phyloP scores from a whole-genome alignment of 352 stramenopile genomes.

The Phytophthora cactorum region DNA sequence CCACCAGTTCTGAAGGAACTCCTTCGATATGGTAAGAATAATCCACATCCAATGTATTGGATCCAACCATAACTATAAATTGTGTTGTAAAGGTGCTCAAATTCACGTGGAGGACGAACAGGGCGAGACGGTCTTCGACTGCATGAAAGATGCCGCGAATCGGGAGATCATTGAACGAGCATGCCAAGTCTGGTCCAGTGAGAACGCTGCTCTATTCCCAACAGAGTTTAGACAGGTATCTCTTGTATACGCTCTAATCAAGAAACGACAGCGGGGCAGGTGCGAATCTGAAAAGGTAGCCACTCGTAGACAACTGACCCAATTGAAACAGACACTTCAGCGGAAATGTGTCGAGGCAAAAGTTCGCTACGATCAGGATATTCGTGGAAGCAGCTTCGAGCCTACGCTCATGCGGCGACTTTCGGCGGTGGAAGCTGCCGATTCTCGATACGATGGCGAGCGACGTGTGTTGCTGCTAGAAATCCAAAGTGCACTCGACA shows the following conservation, averaged over 20 bases:
- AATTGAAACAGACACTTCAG: constrained; percentile 40
- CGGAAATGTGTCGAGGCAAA: constrained; percentile 55
- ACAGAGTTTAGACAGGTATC: constrained; percentile 46
- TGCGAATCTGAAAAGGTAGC: constrained; percentile 20
- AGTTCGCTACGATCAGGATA: constrained; percentile 56
- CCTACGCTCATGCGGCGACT: constrained; percentile 50
- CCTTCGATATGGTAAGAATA: constrained; percentile 57
- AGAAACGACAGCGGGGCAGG: constrained; percentile 39
- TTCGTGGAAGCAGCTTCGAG: constrained; percentile 40
- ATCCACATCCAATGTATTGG: neutral
- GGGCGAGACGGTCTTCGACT: constrained; percentile 56
- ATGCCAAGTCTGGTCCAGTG: constrained; percentile 42
- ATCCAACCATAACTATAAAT: neutral
- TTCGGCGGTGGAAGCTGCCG: constrained; percentile 38
- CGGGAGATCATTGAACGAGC: constrained; percentile 41
- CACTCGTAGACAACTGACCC: constrained; percentile 38
- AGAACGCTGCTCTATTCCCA: constrained; percentile 56
- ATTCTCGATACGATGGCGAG: constrained; percentile 46
- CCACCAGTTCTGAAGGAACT: constrained; percentile 53
- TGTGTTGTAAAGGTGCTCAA: constrained; percentile 37
- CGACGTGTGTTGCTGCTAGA: constrained; percentile 29
- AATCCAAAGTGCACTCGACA: constrained; percentile 42
- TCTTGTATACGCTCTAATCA: constrained; percentile 46
- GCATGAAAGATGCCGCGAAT: constrained; percentile 42
- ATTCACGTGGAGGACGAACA: constrained; percentile 51